phyloP scores from a whole-genome alignment of 2,329 filamentous ascomycete species.

The Colletotrichum euphorbiae region DNA sequence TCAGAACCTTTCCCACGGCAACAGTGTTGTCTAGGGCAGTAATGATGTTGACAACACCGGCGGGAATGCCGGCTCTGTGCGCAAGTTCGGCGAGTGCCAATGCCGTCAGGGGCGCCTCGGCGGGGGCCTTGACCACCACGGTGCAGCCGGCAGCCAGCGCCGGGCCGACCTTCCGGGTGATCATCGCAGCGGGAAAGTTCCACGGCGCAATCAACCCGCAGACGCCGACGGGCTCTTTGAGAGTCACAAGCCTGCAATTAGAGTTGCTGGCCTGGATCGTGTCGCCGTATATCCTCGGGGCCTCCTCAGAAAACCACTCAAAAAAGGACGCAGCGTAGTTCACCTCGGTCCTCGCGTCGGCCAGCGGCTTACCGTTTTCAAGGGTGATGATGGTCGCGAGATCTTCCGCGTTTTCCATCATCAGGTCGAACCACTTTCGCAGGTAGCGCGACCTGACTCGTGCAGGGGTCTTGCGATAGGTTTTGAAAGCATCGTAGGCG shows the following conservation, averaged over 20 bases:
- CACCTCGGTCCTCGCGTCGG: constrained; percentile 69
- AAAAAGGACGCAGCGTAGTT: constrained; percentile 70
- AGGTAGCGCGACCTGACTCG: constrained; percentile 70
- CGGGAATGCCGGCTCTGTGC: constrained; percentile 79
- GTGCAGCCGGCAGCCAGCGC: constrained; percentile 75
- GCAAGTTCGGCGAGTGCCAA: constrained; percentile 76
- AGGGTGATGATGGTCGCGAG: constrained; percentile 75
- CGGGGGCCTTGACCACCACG: constrained; percentile 73
- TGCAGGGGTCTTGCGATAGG: constrained; percentile 70
- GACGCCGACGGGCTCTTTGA: constrained; percentile 82
- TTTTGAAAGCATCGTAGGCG: constrained; percentile 71
- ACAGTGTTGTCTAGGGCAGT: constrained; percentile 63
- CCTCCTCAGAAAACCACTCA: constrained; percentile 75
- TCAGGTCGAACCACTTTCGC: constrained; percentile 74
- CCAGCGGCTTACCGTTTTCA: constrained; percentile 78
- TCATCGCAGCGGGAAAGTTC: constrained; percentile 70
- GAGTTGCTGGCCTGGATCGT: constrained; percentile 70
- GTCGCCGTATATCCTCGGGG: constrained; percentile 68
- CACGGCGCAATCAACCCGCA: constrained; percentile 81
- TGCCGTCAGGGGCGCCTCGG: constrained; percentile 75
- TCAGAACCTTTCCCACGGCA: constrained; percentile 71
- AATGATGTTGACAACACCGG: constrained; percentile 81
- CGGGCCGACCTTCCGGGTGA: constrained; percentile 79
- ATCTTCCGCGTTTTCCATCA: constrained; percentile 74
- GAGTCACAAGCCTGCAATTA: constrained; percentile 68